Base-by-base conservation (phyloP, 2,329 filamentous ascomycete genomes). In the Aspergillus sp. region DNA sequence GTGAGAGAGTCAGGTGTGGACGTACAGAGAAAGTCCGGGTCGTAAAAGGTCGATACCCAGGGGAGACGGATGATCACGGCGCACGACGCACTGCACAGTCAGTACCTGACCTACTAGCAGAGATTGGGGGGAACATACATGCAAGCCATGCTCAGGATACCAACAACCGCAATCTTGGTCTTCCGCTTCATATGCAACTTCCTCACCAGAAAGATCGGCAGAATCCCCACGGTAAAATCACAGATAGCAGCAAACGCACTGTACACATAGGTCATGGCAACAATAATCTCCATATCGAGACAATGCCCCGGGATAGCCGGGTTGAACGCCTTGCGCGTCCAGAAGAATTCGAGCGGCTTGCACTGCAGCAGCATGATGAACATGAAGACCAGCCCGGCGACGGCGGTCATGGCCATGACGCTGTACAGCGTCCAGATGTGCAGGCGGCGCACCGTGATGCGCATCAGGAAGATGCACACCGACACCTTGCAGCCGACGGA, bases 111-210 rank as follows among this genome's bases (percentile, higher is more conserved):
- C n/a, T n/a, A n/a, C n/a, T n/a, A 23, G 21, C 21, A 23, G 5
- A 65, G 63, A 21, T 69, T 69, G 9, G 40, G 13, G 25, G 40
- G 20, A 43, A 61, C 66, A n/a, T 60, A 70, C 66, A 77, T 74
- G 60, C 82, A 82, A 31, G 81, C 85, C 71, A 85, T 78, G 2
- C 75, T 72, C 46, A 86, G 67, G 42, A 86, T 74, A 0, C 75
- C 72, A 9, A 78, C 74, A 3, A 85, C 71, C 1, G 81, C 74
- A 2, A 79, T 16, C 61, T 84, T 85, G 4, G 76, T 78, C 53
- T 73, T 73, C 11, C 57, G 64, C 47, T 77, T 76, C 76, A 86
- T 83, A 47, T 83, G 77, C 25, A 86, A 64, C n/a, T 77, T 75
- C 65, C 71, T 77, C 1, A 86, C 73, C 3, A 86, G 71, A 58